Percentiles rank a stretch among this genome's conserved stretches.
Conservation (phyloP, 2,329 filamentous ascomycete species). For the Elsinoe batatas region DNA sequence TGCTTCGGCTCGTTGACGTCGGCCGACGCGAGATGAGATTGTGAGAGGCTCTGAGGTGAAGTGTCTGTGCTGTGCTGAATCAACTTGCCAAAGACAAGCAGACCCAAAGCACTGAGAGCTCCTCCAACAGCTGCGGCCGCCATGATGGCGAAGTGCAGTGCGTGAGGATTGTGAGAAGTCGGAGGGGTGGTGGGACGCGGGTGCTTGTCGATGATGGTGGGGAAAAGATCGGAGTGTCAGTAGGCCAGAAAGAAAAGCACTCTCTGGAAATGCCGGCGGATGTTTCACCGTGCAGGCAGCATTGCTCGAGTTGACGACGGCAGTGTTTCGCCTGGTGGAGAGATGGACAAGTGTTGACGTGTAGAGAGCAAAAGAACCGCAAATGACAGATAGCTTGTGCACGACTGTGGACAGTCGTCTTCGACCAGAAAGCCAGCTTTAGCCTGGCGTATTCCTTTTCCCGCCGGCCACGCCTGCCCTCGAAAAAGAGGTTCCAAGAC, state of each 20-base stretch:
- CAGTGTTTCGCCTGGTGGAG: not conserved
- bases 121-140: slow-evolving; percentile 12
- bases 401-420: not conserved
- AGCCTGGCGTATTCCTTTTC: not conserved
- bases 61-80: not conserved
- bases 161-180: not conserved
- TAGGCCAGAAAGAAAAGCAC: slow-evolving; percentile 4
- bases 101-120: slow-evolving; percentile 5
- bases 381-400: not conserved
- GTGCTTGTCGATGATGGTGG: slow-evolving; percentile 12
- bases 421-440: not conserved
- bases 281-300: slow-evolving; percentile 14
- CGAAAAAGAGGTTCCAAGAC: not conserved
- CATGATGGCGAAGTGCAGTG: slow-evolving; percentile 11
- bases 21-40: slow-evolving; percentile 6
- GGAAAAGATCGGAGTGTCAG: slow-evolving; percentile 11
- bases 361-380: not conserved
- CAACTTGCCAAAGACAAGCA: slow-evolving; percentile 6
- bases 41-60: not conserved
- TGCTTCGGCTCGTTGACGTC: slow-evolving; percentile 10
- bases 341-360: not conserved
- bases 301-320: slow-evolving; percentile 3
- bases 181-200: not conserved
- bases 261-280: slow-evolving; percentile 8
- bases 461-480: slow-evolving; percentile 1